Percentiles rank a stretch among this genome's conserved stretches.
phyloP scores from a whole-genome alignment of 2,329 filamentous ascomycete genomes.

The Diplocarpon rosae region DNA sequence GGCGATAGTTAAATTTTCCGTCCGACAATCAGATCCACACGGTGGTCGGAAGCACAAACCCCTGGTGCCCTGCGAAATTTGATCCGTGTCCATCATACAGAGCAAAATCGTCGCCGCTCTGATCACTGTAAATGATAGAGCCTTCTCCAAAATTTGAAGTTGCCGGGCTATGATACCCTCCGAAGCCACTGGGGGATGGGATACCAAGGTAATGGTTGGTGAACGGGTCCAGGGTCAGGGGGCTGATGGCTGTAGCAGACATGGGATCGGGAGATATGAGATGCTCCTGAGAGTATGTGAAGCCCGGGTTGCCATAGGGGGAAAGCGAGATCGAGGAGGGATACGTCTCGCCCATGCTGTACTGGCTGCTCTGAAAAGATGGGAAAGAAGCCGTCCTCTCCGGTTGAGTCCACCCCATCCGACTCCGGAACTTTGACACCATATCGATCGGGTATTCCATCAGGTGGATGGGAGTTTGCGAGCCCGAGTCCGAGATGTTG shows the following conservation, averaged over 20 bases:
- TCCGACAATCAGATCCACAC: constrained; percentile 28
- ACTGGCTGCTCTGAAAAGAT: constrained; percentile 46
- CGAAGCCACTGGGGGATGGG: constrained; percentile 46
- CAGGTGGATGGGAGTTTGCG: constrained; percentile 51
- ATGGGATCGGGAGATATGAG: constrained; percentile 41
- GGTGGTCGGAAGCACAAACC: constrained; percentile 29
- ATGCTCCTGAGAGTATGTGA: constrained; percentile 54
- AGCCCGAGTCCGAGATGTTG: constrained; percentile 48
- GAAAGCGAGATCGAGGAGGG: constrained; percentile 36
- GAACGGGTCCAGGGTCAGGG: constrained; percentile 42
- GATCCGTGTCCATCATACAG: constrained; percentile 26
- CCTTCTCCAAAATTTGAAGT: constrained; percentile 51
- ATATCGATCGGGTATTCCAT: constrained; percentile 66
- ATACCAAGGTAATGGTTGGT: constrained; percentile 49
- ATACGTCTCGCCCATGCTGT: constrained; percentile 36
- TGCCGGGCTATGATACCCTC: constrained; percentile 45
- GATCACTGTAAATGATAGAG: constrained; percentile 52
- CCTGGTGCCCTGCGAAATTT: constrained; percentile 22
- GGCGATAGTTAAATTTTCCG: constrained; percentile 27
- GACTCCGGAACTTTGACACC: constrained; percentile 55
- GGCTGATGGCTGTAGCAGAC: constrained; percentile 39
- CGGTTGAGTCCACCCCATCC: constrained; percentile 57
- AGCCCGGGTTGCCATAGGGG: constrained; percentile 45
- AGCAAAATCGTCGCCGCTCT: constrained; percentile 36
- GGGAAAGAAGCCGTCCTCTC: constrained; percentile 49